phyloP scores from a whole-genome alignment of 768 basidiomycete genomes.

The Phanerochaete sordida region DNA sequence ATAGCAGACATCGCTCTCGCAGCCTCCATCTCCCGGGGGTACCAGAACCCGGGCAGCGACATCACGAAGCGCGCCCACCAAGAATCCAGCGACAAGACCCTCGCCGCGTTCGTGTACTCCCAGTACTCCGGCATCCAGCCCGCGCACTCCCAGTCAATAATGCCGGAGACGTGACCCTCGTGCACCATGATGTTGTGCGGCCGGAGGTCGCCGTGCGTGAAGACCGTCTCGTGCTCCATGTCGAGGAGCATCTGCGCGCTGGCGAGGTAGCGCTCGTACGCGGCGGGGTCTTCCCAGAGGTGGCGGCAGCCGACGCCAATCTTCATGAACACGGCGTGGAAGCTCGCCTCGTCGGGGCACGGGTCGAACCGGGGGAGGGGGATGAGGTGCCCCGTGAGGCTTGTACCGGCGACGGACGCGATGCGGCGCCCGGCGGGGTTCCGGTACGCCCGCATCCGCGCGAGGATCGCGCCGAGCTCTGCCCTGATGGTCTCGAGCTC shows the following conservation, averaged over 20 bases:
- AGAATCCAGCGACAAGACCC: background rate
- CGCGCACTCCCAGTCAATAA: conserved; percentile 10
- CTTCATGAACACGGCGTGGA: background rate
- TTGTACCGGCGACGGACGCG: background rate
- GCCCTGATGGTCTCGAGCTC: background rate
- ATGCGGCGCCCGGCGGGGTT: background rate
- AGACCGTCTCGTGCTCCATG: background rate
- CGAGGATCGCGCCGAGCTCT: background rate
- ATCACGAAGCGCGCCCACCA: background rate
- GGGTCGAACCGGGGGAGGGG: background rate
- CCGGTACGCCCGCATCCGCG: background rate
- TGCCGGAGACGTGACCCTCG: conserved; percentile 4
- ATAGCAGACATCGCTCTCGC: background rate
- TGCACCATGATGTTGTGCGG: conserved; percentile 3
- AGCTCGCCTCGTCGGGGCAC: background rate
- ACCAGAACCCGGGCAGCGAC: background rate
- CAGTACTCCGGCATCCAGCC: conserved; percentile 11
- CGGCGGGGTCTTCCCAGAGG: background rate
- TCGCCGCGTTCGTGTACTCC: background rate
- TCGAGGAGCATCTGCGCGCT: background rate
- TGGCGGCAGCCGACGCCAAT: background rate
- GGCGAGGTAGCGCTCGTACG: background rate
- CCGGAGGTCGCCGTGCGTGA: conserved; percentile 9
- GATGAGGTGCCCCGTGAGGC: background rate
- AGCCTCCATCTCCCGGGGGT: background rate